Percentiles rank a stretch among this genome's conserved stretches.
Conservation (phyloP, 495 filamentous ascomycete genomes). For the Baudoinia panamericana region DNA sequence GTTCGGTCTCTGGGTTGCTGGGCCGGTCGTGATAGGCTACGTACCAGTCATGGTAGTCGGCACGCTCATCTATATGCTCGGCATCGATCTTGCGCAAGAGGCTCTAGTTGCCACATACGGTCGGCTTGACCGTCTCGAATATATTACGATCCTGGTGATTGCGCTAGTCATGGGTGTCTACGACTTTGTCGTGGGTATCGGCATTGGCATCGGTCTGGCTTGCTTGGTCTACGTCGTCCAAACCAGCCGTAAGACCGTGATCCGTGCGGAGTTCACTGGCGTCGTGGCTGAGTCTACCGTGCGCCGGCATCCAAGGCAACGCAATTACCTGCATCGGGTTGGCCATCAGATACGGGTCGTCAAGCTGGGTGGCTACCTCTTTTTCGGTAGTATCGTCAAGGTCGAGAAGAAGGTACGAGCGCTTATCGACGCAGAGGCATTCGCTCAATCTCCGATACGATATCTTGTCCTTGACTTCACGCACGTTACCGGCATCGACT, state of each 20-base stretch:
- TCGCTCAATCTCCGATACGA: slow-evolving; percentile 61
- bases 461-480: slow-evolving; percentile 83
- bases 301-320: slow-evolving; percentile 75
- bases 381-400: slow-evolving; percentile 72
- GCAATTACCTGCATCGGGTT: slow-evolving; percentile 69
- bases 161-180: slow-evolving; percentile 90
- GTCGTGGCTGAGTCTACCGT: slow-evolving; percentile 83
- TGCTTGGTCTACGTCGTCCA: slow-evolving; percentile 85
- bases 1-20: slow-evolving; percentile 64
- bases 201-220: slow-evolving; percentile 80
- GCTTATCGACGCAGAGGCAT: slow-evolving; percentile 69
- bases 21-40: slow-evolving; percentile 76
- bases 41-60: slow-evolving; percentile 97
- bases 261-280: slow-evolving; percentile 75
- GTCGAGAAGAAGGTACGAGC: slow-evolving; percentile 77
- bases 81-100: slow-evolving; percentile 78
- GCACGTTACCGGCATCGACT: slow-evolving; percentile 85
- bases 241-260: slow-evolving; percentile 73
- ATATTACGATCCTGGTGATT: slow-evolving; percentile 82
- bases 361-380: slow-evolving; percentile 83
- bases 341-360: slow-evolving; percentile 78
- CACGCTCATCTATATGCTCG: slow-evolving; percentile 81
- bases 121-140: slow-evolving; percentile 73
- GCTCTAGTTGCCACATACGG: slow-evolving; percentile 79
- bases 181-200: slow-evolving; percentile 89